Evolutionary conservation across 1,284 basidiomycete genomes (phyloP).

Genomic region (Cutaneotrichosporon mucoides): DNA sequence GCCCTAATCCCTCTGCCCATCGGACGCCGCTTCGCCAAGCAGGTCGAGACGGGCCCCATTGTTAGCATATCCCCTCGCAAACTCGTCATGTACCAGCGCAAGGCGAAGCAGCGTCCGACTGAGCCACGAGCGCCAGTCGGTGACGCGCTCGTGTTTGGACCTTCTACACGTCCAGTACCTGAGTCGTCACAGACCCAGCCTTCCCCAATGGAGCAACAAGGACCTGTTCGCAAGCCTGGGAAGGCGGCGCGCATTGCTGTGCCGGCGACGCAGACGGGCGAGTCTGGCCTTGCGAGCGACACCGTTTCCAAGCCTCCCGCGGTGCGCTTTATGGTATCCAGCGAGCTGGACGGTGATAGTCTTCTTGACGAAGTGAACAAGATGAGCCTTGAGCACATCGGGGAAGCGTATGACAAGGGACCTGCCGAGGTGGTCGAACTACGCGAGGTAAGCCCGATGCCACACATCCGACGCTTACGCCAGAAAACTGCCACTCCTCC

Average conservation of each 20-base stretch:
- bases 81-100: constrained; percentile 31
- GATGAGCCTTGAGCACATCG: constrained; percentile 46
- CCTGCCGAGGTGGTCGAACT: constrained; percentile 12
- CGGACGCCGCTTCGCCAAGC: constrained; percentile 28
- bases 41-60: constrained; percentile 25
- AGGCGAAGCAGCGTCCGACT: constrained; percentile 26
- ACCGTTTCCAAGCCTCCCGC: constrained; percentile 6
- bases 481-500: constrained; percentile 36
- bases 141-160: background rate
- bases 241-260: too few species aligned
- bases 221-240: too few species aligned
- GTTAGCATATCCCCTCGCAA: constrained; percentile 37
- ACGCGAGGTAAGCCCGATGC: constrained; percentile 23
- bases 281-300: background rate
- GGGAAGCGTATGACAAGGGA: constrained; percentile 30
- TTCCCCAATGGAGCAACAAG: too few species aligned
- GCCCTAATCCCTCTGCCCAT: constrained; percentile 56
- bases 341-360: constrained; percentile 48
- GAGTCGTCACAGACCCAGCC: constrained; percentile 1
- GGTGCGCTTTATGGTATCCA: constrained; percentile 47
- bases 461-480: background rate
- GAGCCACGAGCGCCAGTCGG: background rate
- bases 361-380: constrained; percentile 49
- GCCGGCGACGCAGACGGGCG: background rate
- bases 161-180: background rate